phyloP scores from a whole-genome alignment of 108 stramenopile species.

The Phaeodactylum tricornutum region DNA sequence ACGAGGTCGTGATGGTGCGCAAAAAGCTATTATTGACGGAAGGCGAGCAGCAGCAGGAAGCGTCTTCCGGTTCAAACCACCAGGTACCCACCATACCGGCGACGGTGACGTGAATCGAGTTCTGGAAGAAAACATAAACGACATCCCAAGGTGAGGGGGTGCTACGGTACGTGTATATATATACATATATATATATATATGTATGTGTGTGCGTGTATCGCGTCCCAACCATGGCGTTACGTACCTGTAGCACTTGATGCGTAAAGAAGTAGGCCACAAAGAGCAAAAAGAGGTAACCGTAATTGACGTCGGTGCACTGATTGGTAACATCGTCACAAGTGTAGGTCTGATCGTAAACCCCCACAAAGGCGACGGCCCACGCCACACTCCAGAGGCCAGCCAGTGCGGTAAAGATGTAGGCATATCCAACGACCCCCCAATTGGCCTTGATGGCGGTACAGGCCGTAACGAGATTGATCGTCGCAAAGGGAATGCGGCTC shows the following conservation, averaged over 20 bases:
- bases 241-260: constrained; percentile 56
- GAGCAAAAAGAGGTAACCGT: constrained; percentile 48
- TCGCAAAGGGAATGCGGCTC: constrained; percentile 71
- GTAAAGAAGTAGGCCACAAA: constrained; percentile 54
- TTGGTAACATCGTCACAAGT: constrained; percentile 1
- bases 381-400: constrained; percentile 55
- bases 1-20: constrained; percentile 67
- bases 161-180: no score
- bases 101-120: constrained; percentile 71
- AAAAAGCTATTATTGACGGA: constrained; percentile 49
- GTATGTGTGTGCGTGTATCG: no score
- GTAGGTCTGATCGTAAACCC: constrained; percentile 37
- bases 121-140: constrained; percentile 22
- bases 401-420: constrained; percentile 52
- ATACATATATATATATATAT: no score
- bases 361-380: constrained; percentile 50
- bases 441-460: constrained; percentile 69
- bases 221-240: no score
- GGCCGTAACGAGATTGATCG: constrained; percentile 65
- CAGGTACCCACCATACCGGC: constrained; percentile 82
- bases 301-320: constrained; percentile 17
- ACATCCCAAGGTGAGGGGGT: no score
- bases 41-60: constrained; percentile 42
- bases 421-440: constrained; percentile 41
- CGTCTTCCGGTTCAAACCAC: constrained; percentile 80